Percentiles rank a stretch among this genome's conserved stretches.
phyloP scores from a whole-genome alignment of 257 asterid genomes.

The Primulina huaijiensis region DNA sequence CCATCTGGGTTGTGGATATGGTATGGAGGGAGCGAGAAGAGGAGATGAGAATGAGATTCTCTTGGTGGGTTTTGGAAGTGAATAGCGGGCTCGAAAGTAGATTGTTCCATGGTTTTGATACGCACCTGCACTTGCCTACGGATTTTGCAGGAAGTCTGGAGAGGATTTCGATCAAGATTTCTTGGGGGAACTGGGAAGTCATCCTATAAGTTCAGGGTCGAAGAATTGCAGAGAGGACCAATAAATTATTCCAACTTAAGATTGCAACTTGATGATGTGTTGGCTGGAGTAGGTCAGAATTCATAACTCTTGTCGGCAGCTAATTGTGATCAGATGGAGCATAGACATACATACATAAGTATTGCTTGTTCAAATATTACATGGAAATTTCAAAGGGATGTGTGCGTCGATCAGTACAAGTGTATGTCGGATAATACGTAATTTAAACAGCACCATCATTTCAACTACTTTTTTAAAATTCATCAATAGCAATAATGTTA shows the following conservation, averaged over 20 bases:
- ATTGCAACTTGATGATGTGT: not conserved
- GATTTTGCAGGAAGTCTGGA: conserved; percentile 31
- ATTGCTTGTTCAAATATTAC: too few relatives aligned
- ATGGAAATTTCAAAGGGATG: too few relatives aligned
- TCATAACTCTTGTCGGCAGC: not conserved
- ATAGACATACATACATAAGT: not conserved
- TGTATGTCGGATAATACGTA: too few relatives aligned
- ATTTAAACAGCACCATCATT: too few relatives aligned
- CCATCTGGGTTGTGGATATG: not conserved
- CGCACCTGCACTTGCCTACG: conserved; percentile 36
- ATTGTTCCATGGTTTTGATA: conserved; percentile 28
- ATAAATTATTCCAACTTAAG: not conserved
- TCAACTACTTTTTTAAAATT: too few relatives aligned
- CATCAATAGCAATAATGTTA: too few relatives aligned
- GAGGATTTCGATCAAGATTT: conserved; percentile 30
- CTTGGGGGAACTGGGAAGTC: conserved; percentile 23
- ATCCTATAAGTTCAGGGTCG: not conserved
- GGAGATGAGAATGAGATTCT: conserved; percentile 26
- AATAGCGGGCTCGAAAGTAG: conserved; percentile 29
- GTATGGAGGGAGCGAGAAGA: conserved; percentile 9
- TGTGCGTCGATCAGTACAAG: too few relatives aligned
- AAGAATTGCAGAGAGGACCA: not conserved
- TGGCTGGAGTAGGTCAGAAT: not conserved
- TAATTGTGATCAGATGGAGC: not conserved
- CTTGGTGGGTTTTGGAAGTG: conserved; percentile 19